Conservation (phyloP, 768 basidiomycete species). For the Crepidotus variabilis region DNA sequence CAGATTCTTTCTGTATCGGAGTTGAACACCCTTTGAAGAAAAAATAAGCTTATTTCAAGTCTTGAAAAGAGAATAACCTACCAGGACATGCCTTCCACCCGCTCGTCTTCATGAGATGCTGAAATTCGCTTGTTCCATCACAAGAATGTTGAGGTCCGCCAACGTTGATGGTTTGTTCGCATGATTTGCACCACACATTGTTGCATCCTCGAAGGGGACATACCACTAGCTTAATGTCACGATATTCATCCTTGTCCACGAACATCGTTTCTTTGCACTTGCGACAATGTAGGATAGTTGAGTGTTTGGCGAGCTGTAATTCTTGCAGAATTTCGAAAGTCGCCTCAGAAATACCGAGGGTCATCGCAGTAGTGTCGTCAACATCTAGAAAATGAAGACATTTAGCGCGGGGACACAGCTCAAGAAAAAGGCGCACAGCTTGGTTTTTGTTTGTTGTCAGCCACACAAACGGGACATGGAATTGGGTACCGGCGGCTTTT, state of each 20-base stretch:
- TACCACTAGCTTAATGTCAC: constrained; percentile 30
- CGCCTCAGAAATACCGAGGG: constrained; percentile 30
- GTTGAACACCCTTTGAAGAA: constrained; percentile 34
- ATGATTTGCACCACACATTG: constrained; percentile 60
- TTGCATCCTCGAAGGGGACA: constrained; percentile 50
- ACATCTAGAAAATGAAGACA: constrained; percentile 7
- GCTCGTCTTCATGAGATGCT: constrained; percentile 39
- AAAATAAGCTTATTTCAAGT: not conserved
- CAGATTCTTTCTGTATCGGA: constrained; percentile 43
- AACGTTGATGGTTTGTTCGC: constrained; percentile 38
- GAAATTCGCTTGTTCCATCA: constrained; percentile 50
- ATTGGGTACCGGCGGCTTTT: constrained; percentile 52
- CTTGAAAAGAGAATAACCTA: constrained; percentile 11
- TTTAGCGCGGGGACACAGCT: not conserved
- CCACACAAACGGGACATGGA: constrained; percentile 51
- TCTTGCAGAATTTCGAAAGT: constrained; percentile 23
- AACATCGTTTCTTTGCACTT: constrained; percentile 48
- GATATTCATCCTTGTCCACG: constrained; percentile 49
- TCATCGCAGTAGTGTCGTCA: constrained; percentile 5
- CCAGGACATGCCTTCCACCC: constrained; percentile 67
- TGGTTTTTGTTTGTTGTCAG: constrained; percentile 25
- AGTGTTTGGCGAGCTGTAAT: constrained; percentile 30
- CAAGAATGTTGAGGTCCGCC: constrained; percentile 45
- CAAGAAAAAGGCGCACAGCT: constrained; percentile 16
- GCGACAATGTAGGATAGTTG: constrained; percentile 39